These are phyloP conservation scores for Chiua sp. DNA, from an alignment of 1,284 basidiomycete species.

Conservation along the genomic window DNA sequence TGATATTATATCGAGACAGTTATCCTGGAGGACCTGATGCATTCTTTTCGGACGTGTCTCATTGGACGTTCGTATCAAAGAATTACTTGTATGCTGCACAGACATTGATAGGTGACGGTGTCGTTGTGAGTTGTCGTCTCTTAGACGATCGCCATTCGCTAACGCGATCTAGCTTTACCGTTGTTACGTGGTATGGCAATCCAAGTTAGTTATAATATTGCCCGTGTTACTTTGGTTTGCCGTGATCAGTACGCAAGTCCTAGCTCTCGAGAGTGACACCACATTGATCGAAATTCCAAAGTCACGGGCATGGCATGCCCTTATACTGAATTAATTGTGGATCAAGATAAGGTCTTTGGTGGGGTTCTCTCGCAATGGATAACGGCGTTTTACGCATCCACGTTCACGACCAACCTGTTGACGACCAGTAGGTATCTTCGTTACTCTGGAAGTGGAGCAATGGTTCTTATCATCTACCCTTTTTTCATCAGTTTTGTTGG, in stretches of 20 bases:
- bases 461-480: neutral
- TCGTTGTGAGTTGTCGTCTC: constrained; percentile 6
- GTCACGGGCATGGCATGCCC: constrained; percentile 17
- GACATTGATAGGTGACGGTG: constrained; percentile 35
- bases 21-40: constrained; percentile 8
- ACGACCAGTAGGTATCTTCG: constrained; percentile 10
- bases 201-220: constrained; percentile 11
- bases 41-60: constrained; percentile 29
- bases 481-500: constrained; percentile 7
- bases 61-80: constrained; percentile 32
- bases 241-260: constrained; percentile 9
- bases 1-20: constrained; percentile 8
- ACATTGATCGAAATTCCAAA: neutral
- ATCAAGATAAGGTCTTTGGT: constrained; percentile 2
- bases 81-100: constrained; percentile 30
- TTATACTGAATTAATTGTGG: constrained; percentile 3
- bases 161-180: neutral
- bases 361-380: constrained; percentile 16
- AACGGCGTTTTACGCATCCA: constrained; percentile 13
- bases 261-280: neutral
- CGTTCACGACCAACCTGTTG: constrained; percentile 13
- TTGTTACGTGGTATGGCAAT: too few relatives aligned
- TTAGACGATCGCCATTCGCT: neutral
- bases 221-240: constrained; percentile 18
- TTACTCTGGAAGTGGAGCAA: neutral